phyloP scores from a whole-genome alignment of 192 early-diverging fungal genomes.

The Dimargaris cristalligena region DNA sequence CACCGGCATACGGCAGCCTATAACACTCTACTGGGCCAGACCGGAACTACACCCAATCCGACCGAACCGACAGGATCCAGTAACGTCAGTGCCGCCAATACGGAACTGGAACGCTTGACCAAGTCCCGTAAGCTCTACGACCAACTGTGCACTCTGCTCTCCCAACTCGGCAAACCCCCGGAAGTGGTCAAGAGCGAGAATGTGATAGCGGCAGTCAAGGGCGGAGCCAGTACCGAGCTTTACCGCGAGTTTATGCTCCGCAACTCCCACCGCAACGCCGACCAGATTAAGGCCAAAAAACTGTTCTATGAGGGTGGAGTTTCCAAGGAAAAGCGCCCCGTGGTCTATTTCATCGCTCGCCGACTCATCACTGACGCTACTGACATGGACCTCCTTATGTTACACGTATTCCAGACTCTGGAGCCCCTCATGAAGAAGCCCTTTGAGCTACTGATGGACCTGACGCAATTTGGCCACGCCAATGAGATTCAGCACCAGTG shows the following conservation, averaged over 20 bases:
- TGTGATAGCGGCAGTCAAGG: constrained; percentile 28
- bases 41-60: too few species aligned
- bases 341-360: constrained; percentile 73
- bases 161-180: constrained; percentile 74
- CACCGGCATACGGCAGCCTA: too few species aligned
- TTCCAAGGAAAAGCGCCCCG: constrained; percentile 58
- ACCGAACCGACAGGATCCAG: too few species aligned
- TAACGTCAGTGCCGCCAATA: background rate
- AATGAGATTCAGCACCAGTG: constrained; percentile 71
- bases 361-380: constrained; percentile 53
- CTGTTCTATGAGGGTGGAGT: constrained; percentile 69
- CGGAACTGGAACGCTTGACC: constrained; percentile 1
- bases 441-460: constrained; percentile 69
- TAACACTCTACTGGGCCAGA: too few species aligned
- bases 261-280: constrained; percentile 43
- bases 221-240: constrained; percentile 27
- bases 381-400: constrained; percentile 72
- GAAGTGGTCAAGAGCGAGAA: constrained; percentile 36
- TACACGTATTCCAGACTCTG: constrained; percentile 48
- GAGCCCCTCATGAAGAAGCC: constrained; percentile 49
- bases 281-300: constrained; percentile 46
- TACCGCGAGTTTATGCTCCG: constrained; percentile 55
- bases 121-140: constrained; percentile 18
- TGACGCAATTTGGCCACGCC: constrained; percentile 55
- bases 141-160: constrained; percentile 65